Evolutionary conservation across 2,329 filamentous ascomycete species (phyloP).

Genomic region (Stenocarpella maydis): DNA sequence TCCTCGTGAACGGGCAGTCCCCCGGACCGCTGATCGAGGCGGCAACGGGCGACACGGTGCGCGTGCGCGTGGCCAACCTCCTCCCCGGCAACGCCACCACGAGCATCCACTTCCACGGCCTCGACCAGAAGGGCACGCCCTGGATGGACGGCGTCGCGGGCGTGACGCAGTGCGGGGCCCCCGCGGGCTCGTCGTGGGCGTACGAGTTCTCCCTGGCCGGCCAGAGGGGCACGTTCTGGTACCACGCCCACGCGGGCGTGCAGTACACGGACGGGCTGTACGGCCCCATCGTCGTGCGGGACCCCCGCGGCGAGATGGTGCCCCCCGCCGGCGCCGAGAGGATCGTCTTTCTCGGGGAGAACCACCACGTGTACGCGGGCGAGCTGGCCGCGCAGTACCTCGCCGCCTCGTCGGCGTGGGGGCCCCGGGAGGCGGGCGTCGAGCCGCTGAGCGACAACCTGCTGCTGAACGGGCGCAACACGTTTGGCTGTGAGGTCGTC

Average conservation of each 20-base stretch:
- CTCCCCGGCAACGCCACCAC: conserved; percentile 51
- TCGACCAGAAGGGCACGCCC: conserved; percentile 69
- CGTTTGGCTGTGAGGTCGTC: conserved; percentile 45
- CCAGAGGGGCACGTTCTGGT: conserved; percentile 55
- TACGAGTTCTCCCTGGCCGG: conserved; percentile 65
- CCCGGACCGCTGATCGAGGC: conserved; percentile 56
- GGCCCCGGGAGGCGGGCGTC: conserved; percentile 46
- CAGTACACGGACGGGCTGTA: conserved; percentile 73
- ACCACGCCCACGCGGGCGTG: conserved; percentile 68
- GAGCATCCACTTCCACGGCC: conserved; percentile 73
- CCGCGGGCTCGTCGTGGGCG: conserved; percentile 61
- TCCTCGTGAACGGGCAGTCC: conserved; percentile 51
- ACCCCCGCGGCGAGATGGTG: conserved; percentile 43
- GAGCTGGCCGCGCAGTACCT: conserved; percentile 45
- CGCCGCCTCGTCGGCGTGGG: conserved; percentile 46
- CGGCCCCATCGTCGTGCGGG: conserved; percentile 60
- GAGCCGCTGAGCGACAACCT: conserved; percentile 52
- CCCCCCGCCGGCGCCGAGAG: conserved; percentile 45
- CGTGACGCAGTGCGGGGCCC: conserved; percentile 68
- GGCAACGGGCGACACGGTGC: conserved; percentile 52
- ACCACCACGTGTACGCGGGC: conserved; percentile 49
- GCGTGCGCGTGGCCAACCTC: conserved; percentile 50
- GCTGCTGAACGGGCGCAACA: conserved; percentile 50
- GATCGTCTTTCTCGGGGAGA: conserved; percentile 49
- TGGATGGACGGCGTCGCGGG: conserved; percentile 72